Conservation (phyloP, 2,329 filamentous ascomycete species). For the Eutypella sp. region DNA sequence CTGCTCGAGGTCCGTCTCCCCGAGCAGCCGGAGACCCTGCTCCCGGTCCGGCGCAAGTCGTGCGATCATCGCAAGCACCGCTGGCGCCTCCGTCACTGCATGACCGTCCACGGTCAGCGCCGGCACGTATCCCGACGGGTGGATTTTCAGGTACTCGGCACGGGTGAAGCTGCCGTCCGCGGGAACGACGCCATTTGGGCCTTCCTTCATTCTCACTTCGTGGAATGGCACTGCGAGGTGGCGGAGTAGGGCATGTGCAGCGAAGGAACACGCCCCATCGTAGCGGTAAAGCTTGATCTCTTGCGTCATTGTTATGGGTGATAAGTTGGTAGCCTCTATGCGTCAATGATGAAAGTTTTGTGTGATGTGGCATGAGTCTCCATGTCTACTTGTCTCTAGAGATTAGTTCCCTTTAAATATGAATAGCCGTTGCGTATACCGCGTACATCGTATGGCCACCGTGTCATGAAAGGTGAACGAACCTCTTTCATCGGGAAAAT, state of each 20-base stretch:
- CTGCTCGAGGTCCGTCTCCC: conserved; percentile 10
- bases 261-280: conserved; percentile 26
- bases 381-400: too few relatives aligned
- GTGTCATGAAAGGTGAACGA: too few relatives aligned
- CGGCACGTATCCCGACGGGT: conserved; percentile 28
- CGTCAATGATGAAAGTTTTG: too few relatives aligned
- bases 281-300: conserved; percentile 26
- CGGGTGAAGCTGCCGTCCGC: conserved; percentile 27
- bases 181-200: conserved; percentile 15
- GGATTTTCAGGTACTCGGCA: conserved; percentile 23
- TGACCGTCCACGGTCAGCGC: conserved; percentile 22
- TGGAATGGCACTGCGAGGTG: conserved; percentile 25
- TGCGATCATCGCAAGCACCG: conserved; percentile 28
- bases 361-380: too few relatives aligned
- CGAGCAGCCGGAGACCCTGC: conserved; percentile 15
- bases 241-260: conserved; percentile 24
- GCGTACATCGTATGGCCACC: too few relatives aligned
- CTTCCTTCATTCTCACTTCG: conserved; percentile 12
- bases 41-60: conserved; percentile 13
- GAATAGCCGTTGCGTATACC: too few relatives aligned
- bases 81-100: conserved; percentile 28
- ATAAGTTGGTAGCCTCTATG: too few relatives aligned
- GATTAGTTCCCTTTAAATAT: too few relatives aligned
- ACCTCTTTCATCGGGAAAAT: too few relatives aligned
- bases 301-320: too few relatives aligned